A percentile compares a stretch with the other conserved stretches of the same genome.
Conservation (phyloP, 495 filamentous ascomycete genomes). For the Xylaria acuta region DNA sequence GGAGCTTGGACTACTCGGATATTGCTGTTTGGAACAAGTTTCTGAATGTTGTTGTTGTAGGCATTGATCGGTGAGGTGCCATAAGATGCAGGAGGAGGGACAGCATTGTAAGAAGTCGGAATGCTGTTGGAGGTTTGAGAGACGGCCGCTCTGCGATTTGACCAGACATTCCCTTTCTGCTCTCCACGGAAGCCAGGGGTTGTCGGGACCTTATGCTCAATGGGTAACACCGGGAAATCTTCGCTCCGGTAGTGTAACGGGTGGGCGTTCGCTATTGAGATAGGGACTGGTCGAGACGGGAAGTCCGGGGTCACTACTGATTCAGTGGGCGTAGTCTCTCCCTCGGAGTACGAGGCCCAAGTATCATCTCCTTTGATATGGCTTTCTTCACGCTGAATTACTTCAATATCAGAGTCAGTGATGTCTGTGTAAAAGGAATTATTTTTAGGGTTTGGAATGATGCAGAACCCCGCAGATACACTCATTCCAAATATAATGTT, state of each 20-base stretch:
- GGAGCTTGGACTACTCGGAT: slow-evolving; percentile 19
- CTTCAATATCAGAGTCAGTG: neutral
- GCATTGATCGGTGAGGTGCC: slow-evolving; percentile 22
- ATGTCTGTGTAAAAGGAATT: neutral
- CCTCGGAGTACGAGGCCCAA: neutral
- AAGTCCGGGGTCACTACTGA: neutral
- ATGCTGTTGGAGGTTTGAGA: neutral
- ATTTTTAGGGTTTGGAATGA: neutral
- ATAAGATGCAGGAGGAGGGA: slow-evolving; percentile 14
- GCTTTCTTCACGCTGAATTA: neutral
- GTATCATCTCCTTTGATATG: slow-evolving; percentile 17
- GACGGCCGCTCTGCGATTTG: neutral
- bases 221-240: slow-evolving; percentile 15
- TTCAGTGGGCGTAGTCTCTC: slow-evolving; percentile 1
- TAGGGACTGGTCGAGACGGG: neutral
- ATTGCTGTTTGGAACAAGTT: slow-evolving; percentile 30
- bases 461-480: neutral
- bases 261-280: neutral
- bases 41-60: slow-evolving; percentile 30
- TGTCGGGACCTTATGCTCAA: neutral
- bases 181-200: neutral
- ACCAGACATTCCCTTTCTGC: slow-evolving; percentile 8
- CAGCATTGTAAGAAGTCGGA: neutral
- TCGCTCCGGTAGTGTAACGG: slow-evolving; percentile 18
- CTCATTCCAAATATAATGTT: neutral